Evolutionary conservation across 1,284 basidiomycete species (phyloP).

Genomic region (Boletellus deceptivus): DNA sequence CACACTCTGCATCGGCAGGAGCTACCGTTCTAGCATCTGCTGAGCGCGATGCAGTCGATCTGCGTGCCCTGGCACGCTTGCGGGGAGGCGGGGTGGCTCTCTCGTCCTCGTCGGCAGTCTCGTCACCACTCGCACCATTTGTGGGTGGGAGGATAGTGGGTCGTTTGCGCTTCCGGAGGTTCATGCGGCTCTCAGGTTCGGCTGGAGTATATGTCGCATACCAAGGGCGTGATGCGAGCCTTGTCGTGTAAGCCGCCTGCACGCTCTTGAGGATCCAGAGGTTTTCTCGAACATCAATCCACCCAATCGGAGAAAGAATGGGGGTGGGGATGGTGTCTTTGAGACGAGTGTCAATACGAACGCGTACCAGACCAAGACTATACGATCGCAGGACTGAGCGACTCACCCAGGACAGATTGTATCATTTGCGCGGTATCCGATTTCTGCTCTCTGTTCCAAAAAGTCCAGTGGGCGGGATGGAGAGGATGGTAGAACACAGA

Average conservation of each 20-base stretch:
- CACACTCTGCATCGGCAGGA: neutral
- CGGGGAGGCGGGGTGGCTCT: conserved; percentile 28
- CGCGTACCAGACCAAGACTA: neutral
- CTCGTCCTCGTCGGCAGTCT: conserved; percentile 33
- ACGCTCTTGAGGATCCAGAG: conserved; percentile 35
- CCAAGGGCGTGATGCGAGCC: conserved; percentile 25
- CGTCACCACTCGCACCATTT: conserved; percentile 24
- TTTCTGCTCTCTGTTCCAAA: conserved; percentile 36
- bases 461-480: conserved; percentile 32
- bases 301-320: conserved; percentile 36
- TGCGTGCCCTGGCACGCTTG: conserved; percentile 32
- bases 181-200: conserved; percentile 34
- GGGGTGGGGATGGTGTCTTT: conserved; percentile 30
- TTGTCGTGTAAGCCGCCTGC: conserved; percentile 28
- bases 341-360: conserved; percentile 13
- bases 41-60: conserved; percentile 14
- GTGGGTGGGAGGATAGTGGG: conserved; percentile 20
- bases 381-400: conserved; percentile 1
- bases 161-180: conserved; percentile 31
- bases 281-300: conserved; percentile 33
- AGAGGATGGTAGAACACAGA: conserved; percentile 35
- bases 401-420: conserved; percentile 30
- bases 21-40: conserved; percentile 6
- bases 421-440: conserved; percentile 25
- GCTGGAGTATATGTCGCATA: conserved; percentile 30